Evolutionary conservation across 305 asterid genomes (phyloP).

Genomic region (Rubia tinctorum): DNA sequence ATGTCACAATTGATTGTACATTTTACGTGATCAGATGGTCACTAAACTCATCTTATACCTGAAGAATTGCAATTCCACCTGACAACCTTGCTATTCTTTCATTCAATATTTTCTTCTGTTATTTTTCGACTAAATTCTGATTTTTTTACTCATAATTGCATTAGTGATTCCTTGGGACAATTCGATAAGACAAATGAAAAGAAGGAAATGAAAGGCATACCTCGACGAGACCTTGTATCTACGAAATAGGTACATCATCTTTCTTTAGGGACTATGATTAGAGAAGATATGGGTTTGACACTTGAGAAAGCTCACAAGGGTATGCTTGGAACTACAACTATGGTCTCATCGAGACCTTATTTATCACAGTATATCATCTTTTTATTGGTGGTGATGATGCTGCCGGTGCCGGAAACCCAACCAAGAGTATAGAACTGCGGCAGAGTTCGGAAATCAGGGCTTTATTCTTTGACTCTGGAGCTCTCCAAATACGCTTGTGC

Average conservation of each 20-base stretch:
- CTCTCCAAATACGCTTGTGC: too few species aligned
- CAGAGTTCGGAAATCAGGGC: too few species aligned
- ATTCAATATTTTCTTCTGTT: conserved; percentile 65
- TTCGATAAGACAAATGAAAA: neutral
- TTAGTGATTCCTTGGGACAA: neutral
- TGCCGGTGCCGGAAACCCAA: too few species aligned
- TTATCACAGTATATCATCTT: too few species aligned
- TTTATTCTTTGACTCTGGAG: too few species aligned
- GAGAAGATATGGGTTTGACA: conserved; percentile 68
- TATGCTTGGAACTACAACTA: conserved; percentile 69
- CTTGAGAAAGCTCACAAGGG: conserved; percentile 54
- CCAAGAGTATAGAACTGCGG: too few species aligned
- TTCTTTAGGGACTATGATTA: conserved; percentile 65
- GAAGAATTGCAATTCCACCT: conserved; percentile 72
- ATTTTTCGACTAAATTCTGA: conserved; percentile 73
- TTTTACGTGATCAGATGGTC: neutral
- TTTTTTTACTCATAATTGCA: neutral
- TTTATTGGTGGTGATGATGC: too few species aligned
- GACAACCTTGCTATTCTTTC: conserved; percentile 85
- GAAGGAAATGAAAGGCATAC: neutral
- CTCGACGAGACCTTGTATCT: conserved; percentile 36
- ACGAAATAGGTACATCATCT: conserved; percentile 31
- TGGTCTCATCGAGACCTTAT: too few species aligned
- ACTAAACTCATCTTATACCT: conserved; percentile 35
- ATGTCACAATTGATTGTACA: neutral